Evolutionary conservation across 1,284 basidiomycete genomes (phyloP), one percentile per base, ranked within the genome.

Genomic region (Trametes hirsuta): DNA sequence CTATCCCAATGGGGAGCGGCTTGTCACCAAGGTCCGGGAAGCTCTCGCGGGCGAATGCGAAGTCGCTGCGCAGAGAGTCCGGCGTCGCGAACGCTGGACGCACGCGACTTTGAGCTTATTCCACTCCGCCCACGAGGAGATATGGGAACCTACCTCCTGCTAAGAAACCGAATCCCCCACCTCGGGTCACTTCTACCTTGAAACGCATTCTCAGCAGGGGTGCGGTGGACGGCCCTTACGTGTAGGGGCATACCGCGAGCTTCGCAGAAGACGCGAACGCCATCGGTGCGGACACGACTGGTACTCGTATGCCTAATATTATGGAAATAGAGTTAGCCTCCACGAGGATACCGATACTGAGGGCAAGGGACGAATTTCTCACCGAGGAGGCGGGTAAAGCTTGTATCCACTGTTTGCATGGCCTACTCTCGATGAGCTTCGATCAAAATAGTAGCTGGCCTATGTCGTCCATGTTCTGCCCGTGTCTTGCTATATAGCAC

Each of bases 161-260:
- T 2, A 90, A 66, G 69, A 92, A 91, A 6, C 88, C 91, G 63
- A 91, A 87, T 21, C 86, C 90, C 35, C 90, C 91, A 18, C 75
- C 87, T 1, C 80, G 76, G 36, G 83, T 80, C 41, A 87, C 85
- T 58, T 83, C 76, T 15, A 84, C 63, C 71, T 72, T 30, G 25
- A 48, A 36, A 49, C 30, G 25, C 12, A 44, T 24, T 6, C 22
- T 45, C n/a, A 47, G 46, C 30, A 34, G 22, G 42, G 37, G 49
- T 46, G 42, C 39, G 54, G 50, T 44, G 35, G 34, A n/a, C 18
- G 21, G 10, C 14, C 39, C 30, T 64, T 54, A 59, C 62, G 58
- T 51, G 42, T 18, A 24, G 39, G 22, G n/a, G 50, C 66, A 14
- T 64, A 70, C 85, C 21, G 89, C 89, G 14, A 91, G 74, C 37